Conservation (phyloP, 371 early-diverging fungal genomes). For the Zychaea mexicana region DNA sequence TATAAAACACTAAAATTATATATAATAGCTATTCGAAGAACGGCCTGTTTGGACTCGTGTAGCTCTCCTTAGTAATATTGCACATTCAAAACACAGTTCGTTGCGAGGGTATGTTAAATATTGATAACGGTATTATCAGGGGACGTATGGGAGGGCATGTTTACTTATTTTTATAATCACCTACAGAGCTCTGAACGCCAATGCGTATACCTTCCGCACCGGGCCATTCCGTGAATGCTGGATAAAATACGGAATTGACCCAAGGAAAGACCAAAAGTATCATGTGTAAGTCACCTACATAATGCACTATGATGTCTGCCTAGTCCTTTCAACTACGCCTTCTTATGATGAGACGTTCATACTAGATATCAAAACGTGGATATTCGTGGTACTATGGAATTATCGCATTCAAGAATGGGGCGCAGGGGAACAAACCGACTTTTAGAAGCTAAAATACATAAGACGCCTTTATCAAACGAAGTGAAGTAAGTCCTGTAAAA, state of each 20-base stretch:
- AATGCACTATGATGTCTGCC: too few relatives aligned
- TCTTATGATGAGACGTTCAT: not conserved
- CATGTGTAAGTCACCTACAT: constrained; percentile 50
- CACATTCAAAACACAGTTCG: constrained; percentile 17
- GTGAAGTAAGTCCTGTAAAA: too few relatives aligned
- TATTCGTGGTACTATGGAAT: constrained; percentile 2
- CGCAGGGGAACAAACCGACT: too few relatives aligned
- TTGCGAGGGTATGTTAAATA: constrained; percentile 21
- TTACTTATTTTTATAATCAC: not conserved
- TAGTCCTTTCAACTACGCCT: too few relatives aligned
- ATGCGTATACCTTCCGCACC: constrained; percentile 39
- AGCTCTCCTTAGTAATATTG: constrained; percentile 38
- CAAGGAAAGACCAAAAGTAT: constrained; percentile 46
- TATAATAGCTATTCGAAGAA: constrained; percentile 41
- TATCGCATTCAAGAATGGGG: not conserved
- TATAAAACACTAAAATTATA: not conserved
- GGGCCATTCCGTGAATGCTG: constrained; percentile 72
- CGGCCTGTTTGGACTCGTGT: constrained; percentile 61
- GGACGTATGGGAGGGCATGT: too few relatives aligned
- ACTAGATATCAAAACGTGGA: constrained; percentile 14
- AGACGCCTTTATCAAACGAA: too few relatives aligned
- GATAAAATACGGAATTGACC: constrained; percentile 66
- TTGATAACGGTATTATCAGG: too few relatives aligned
- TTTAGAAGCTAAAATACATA: too few relatives aligned
- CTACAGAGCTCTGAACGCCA: constrained; percentile 31